Evolutionary conservation across 176 grass and related monocot species (phyloP), one percentile per base, ranked within the genome.

Genomic region (Miscanthus lutarioriparius): DNA sequence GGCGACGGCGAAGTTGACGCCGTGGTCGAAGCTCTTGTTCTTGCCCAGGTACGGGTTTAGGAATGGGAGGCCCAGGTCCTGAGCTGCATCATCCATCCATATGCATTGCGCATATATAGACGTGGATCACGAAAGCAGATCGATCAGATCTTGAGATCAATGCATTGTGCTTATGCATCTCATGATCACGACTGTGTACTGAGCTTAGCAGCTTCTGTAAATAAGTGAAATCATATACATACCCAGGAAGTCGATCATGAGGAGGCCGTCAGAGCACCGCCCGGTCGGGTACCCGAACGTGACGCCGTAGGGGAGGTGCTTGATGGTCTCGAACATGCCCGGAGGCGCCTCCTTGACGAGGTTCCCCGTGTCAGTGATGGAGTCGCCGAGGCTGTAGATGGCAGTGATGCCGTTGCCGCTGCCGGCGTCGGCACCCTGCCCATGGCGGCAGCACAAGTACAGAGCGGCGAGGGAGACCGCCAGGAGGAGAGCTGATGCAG

Each of bases 181-280:
- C 51, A 43, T 5, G 6, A 43, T 16, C n/a, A 58, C 20, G 20
- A 58, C 53, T n/a, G 49, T 20, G 47, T 49, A 17, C 13, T 43
- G 11, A 45, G 45, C 13, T 16, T 53, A 53, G 49, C n/a, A n/a
- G n/a, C 49, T 2, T 20, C 49, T 20, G 49, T 20, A 53, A 20
- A n/a, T n/a, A n/a, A 53, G 2, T 54, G 53, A n/a, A 7, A 20
- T 56, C 11, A 1, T 19, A 8, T 7, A 7, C 40, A 7, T 72
- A 98, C 95, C 96, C 0, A 95, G 85, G 87, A 87, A 98, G 74
- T 98, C 96, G 39, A 98, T 95, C 93, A 98, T 98, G 78, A 98
- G 96, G 83, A 98, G 93, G 1, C 96, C 96, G 5, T 98, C 96
- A 44, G 96, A 98, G 85, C 91, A 98, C 0, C 96, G 96, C 32